A percentile compares a stretch with the other conserved stretches of the same genome.
Conservation (phyloP, 129 eudicot genomes). For the Arctium lappa region DNA sequence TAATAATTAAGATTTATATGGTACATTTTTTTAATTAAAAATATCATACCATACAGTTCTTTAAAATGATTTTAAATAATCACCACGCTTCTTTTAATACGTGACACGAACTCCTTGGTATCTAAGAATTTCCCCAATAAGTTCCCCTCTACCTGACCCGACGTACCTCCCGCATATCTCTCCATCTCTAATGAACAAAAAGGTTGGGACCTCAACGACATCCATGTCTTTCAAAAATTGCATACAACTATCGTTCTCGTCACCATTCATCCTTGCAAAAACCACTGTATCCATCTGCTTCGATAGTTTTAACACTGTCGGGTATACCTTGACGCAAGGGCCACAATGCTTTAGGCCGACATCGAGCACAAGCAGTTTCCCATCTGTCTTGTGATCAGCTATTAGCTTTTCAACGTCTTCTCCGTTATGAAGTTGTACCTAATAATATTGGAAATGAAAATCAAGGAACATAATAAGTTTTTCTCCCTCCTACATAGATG, state of each 20-base stretch:
- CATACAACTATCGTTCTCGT: slow-evolving; percentile 94
- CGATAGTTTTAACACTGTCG: slow-evolving; percentile 87
- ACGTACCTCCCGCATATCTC: slow-evolving; percentile 91
- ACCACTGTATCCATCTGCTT: slow-evolving; percentile 70
- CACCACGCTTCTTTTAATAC: slow-evolving; percentile 24
- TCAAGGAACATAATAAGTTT: neutral
- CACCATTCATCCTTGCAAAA: slow-evolving; percentile 94
- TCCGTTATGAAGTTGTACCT: slow-evolving; percentile 69
- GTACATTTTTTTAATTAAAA: slow-evolving; percentile 3
- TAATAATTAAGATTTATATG: neutral
- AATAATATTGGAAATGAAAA: neutral
- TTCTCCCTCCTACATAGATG: no score
- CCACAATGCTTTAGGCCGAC: slow-evolving; percentile 96
- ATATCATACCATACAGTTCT: slow-evolving; percentile 4
- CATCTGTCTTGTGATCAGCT: slow-evolving; percentile 48
- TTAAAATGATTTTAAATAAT: neutral
- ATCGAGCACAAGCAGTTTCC: slow-evolving; percentile 67
- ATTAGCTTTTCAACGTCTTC: slow-evolving; percentile 76
- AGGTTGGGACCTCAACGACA: slow-evolving; percentile 89
- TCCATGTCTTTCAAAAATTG: slow-evolving; percentile 82
- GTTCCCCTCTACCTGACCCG: slow-evolving; percentile 95
- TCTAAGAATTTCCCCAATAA: slow-evolving; percentile 91
- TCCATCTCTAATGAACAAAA: slow-evolving; percentile 90
- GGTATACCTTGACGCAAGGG: slow-evolving; percentile 96
- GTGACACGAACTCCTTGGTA: slow-evolving; percentile 98